phyloP scores from a whole-genome alignment of 73 alveolate species.

The Paramecium pentaurelia region DNA sequence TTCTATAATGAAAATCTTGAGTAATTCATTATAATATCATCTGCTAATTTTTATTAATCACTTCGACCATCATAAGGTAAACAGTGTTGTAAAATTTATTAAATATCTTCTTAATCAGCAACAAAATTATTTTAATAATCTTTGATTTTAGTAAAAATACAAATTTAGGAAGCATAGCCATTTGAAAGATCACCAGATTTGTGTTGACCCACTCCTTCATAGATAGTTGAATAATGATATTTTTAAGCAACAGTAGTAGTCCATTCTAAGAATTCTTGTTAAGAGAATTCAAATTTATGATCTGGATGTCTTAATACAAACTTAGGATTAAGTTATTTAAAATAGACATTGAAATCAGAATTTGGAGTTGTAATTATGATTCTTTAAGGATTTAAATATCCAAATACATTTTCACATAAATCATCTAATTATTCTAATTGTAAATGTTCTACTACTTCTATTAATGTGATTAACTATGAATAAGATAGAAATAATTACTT shows the following conservation, averaged over 20 bases:
- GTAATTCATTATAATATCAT: neutral
- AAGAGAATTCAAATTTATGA: slow-evolving; percentile 15
- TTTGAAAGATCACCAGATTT: neutral
- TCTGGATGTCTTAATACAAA: slow-evolving; percentile 4
- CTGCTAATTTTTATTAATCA: neutral
- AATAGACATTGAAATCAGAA: slow-evolving; percentile 24
- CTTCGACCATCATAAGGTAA: neutral
- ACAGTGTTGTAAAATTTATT: neutral
- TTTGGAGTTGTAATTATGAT: slow-evolving; percentile 32
- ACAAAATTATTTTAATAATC: neutral
- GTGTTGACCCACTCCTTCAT: slow-evolving; percentile 24
- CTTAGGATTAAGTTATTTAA: neutral
- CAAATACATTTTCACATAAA: slow-evolving; percentile 44
- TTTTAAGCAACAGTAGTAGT: neutral
- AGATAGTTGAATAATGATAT: neutral
- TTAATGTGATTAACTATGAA: neutral
- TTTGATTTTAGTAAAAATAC: neutral
- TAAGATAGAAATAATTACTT: neutral
- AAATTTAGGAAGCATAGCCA: neutral
- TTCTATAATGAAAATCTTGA: neutral
- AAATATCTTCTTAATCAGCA: neutral
- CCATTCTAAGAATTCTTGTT: neutral
- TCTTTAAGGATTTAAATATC: neutral
- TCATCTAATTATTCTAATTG: neutral
- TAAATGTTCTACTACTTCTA: slow-evolving; percentile 21